Evolutionary conservation across 495 filamentous ascomycete genomes (phyloP), one percentile per base, ranked within the genome.

Genomic region (Daldinia loculata): DNA sequence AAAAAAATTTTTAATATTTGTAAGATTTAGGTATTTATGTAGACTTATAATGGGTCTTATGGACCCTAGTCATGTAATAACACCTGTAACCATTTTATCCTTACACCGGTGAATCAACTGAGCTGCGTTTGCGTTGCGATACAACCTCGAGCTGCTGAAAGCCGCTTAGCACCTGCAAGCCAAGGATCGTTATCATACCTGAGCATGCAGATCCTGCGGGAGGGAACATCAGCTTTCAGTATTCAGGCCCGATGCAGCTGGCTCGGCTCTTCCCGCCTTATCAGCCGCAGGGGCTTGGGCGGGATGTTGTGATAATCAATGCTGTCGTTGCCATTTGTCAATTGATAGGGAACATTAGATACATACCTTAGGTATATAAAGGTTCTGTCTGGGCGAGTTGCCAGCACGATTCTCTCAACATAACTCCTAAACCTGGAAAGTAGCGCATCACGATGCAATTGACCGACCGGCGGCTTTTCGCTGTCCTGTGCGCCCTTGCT

Each of bases 401-500:
- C 34, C 34, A 12, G 12, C 34, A 36, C 34, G 11, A 3, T 36
- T 36, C 34, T 34, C 32, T 14, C 3, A 36, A 12, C 34, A 3
- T 12, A 36, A 36, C 9, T 34, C 9, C 32, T 12, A 34, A 36
- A 36, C 34, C 34, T 14, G 34, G 11, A 24, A 48, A 22, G 17
- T 11, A 27, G 19, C n/a, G 19, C 9, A 3, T 32, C 45, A 63
- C 32, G 27, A 77, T 77, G 75, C 70, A 27, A 30, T 43, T 51
- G 27, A 60, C 43, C 56, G n/a, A 38, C 14, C 39, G 41, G 24
- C 56, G 27, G 14, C 59, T 69, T 7, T 14, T 69, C 17, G 63
- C 22, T 6, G 66, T 53, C n/a, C 74, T 39, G 45, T 75, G 61
- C 36, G 68, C 68, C 45, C 7, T 75, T 30, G 60, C 43, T 3